Conservation (phyloP, 805 yeast genomes). For the Barnettozyma californica region DNA sequence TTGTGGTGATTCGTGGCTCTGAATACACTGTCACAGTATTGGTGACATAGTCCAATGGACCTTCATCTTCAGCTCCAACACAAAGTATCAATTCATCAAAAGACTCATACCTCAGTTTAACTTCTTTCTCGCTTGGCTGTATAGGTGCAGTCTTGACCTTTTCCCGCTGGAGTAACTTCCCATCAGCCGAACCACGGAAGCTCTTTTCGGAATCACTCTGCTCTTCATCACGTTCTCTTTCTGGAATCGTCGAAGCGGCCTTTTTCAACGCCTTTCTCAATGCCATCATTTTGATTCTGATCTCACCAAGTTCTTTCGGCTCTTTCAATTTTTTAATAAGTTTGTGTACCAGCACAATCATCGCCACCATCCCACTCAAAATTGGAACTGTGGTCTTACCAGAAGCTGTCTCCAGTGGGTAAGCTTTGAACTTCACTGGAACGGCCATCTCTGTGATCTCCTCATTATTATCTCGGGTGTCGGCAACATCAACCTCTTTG, state of each 20-base stretch:
- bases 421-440: not conserved
- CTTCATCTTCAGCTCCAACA: not conserved
- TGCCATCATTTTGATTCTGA: no score
- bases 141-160: not conserved
- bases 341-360: not conserved
- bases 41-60: conserved; percentile 1
- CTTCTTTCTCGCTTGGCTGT: not conserved
- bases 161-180: not conserved
- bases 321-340: not conserved
- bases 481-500: not conserved
- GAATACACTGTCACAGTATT: not conserved
- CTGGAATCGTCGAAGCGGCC: not conserved
- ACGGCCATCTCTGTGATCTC: not conserved
- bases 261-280: not conserved
- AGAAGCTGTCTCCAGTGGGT: not conserved
- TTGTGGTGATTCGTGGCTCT: no score
- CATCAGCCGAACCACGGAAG: not conserved
- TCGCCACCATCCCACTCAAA: not conserved
- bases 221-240: not conserved
- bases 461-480: not conserved
- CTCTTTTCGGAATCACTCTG: not conserved
- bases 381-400: not conserved
- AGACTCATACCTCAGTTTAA: not conserved
- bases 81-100: not conserved
- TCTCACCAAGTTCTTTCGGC: not conserved